A percentile compares a stretch with the other conserved stretches of the same genome.
Evolutionary conservation across 805 yeast genomes (phyloP).

Genomic region (Wickerhamomyces strasburgensis): DNA sequence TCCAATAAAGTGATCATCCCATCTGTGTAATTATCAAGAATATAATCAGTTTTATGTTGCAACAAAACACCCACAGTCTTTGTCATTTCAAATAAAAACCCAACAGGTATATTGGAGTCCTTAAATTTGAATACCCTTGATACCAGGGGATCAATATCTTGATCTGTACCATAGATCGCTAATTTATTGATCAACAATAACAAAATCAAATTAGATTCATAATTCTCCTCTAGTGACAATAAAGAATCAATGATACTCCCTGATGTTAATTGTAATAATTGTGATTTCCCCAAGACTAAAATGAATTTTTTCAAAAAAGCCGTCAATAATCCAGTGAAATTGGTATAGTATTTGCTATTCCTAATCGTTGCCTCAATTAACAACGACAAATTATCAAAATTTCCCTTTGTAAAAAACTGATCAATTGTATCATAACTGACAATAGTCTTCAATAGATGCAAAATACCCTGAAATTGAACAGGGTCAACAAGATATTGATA

Average conservation of each 20-base stretch:
- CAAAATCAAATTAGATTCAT: constrained; percentile 13
- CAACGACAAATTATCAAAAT: constrained; percentile 6
- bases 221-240: constrained; percentile 8
- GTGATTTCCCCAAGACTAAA: constrained; percentile 12
- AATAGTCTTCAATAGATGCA: constrained; percentile 20
- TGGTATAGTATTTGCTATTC: constrained; percentile 22
- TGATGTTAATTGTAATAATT: constrained; percentile 3
- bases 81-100: constrained; percentile 23
- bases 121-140: constrained; percentile 13
- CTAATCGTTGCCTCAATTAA: constrained; percentile 21
- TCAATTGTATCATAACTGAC: constrained; percentile 12
- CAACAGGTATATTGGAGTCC: constrained; percentile 10
- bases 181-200: constrained; percentile 18
- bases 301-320: constrained; percentile 20
- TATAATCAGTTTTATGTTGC: constrained; percentile 11
- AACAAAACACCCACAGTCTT: constrained; percentile 24
- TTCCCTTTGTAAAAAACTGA: constrained; percentile 10
- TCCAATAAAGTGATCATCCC: constrained; percentile 11
- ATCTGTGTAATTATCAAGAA: constrained; percentile 7
- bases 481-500: constrained; percentile 21
- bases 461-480: constrained; percentile 23
- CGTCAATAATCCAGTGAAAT: constrained; percentile 14
- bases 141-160: constrained; percentile 6
- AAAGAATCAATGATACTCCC: constrained; percentile 7
- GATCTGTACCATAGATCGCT: constrained; percentile 13